Evolutionary conservation across 176 grass and related monocot genomes (phyloP).

Genomic region (Luzula sylvatica): DNA sequence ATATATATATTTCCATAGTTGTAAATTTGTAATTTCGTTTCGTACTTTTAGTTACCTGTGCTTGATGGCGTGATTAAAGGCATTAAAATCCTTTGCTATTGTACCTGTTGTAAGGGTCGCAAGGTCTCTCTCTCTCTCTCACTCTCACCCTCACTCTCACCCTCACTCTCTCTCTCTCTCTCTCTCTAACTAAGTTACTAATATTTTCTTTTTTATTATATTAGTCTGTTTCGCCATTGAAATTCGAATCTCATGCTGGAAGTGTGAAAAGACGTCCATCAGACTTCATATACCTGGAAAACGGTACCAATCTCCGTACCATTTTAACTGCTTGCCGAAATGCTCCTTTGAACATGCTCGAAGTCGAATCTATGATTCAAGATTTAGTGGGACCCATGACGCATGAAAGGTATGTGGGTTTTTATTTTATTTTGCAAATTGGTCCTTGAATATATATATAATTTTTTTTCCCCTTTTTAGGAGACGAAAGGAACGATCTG

Average conservation of each 20-base stretch:
- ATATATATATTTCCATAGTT: not conserved
- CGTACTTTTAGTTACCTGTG: slow-evolving; percentile 8
- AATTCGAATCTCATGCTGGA: slow-evolving; percentile 8
- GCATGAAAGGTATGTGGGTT: not conserved
- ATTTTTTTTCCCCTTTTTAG: not conserved
- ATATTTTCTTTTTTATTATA: no score
- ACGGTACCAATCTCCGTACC: slow-evolving; percentile 10
- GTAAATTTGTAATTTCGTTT: no score
- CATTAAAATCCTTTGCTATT: slow-evolving; percentile 14
- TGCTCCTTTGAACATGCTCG: slow-evolving; percentile 14
- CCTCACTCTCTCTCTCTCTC: no score
- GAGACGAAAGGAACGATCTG: not conserved
- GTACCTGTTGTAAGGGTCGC: slow-evolving; percentile 4
- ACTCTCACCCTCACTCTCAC: no score
- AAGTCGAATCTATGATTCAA: slow-evolving; percentile 17
- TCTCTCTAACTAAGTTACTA: no score
- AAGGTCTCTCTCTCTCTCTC: slow-evolving; percentile 9
- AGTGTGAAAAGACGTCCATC: slow-evolving; percentile 16
- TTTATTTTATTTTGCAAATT: not conserved
- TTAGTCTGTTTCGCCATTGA: slow-evolving; percentile 1
- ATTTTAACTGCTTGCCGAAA: slow-evolving; percentile 4
- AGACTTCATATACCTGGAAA: slow-evolving; percentile 14
- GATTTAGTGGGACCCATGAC: not conserved
- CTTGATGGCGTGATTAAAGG: slow-evolving; percentile 17
- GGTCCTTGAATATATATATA: not conserved